A percentile compares a stretch with the other conserved stretches of the same genome.
These are phyloP conservation scores for Metschnikowia henanensis DNA, from an alignment of 805 yeast genomes.

Conservation along the genomic window DNA sequence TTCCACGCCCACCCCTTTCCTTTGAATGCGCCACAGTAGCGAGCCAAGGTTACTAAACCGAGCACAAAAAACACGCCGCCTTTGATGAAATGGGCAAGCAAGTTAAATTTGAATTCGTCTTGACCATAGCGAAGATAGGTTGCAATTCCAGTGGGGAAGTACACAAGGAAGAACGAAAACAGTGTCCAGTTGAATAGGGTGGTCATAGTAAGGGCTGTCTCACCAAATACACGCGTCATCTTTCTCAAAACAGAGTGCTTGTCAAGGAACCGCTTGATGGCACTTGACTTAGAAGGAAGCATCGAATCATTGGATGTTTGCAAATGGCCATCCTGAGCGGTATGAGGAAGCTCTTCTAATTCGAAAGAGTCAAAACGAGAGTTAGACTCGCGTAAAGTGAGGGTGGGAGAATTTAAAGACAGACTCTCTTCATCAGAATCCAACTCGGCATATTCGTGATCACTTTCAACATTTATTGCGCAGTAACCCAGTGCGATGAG, in stretches of 20 bases:
- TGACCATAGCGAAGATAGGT: constrained; percentile 70
- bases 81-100: constrained; percentile 93
- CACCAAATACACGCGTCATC: constrained; percentile 22
- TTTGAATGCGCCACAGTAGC: constrained; percentile 82
- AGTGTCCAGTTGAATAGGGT: constrained; percentile 57
- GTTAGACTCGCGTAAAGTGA: constrained; percentile 16
- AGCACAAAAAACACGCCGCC: constrained; percentile 84
- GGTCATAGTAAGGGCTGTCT: constrained; percentile 15
- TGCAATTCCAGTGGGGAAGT: constrained; percentile 61
- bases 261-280: constrained; percentile 11
- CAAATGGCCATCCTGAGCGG: constrained; percentile 17
- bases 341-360: constrained; percentile 15
- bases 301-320: constrained; percentile 26
- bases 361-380: constrained; percentile 24
- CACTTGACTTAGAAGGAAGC: constrained; percentile 13
- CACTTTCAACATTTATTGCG: constrained; percentile 22
- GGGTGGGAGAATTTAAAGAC: constrained; percentile 15
- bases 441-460: constrained; percentile 15
- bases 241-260: constrained; percentile 15
- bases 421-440: constrained; percentile 18
- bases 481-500: constrained; percentile 46
- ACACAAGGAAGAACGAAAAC: constrained; percentile 56
- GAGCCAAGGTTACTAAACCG: constrained; percentile 78
- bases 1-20: constrained; percentile 94
- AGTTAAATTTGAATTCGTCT: constrained; percentile 66